Evolutionary conservation across 352 stramenopile genomes (phyloP).

Genomic region (Phytophthora pini): DNA sequence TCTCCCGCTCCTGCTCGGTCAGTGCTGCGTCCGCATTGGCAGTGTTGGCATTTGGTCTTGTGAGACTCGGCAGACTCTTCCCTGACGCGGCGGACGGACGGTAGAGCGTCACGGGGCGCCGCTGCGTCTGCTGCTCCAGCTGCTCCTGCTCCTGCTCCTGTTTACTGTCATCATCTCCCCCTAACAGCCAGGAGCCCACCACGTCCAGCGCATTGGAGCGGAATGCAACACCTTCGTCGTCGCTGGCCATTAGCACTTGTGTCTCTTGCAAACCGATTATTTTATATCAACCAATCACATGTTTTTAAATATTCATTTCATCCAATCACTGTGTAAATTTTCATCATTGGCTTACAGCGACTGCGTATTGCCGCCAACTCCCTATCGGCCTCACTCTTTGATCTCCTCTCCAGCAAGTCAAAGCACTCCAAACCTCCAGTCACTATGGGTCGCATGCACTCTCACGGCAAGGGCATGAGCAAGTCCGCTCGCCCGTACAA

Average conservation of each 20-base stretch:
- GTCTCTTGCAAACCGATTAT: not conserved
- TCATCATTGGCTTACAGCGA: slow-evolving; percentile 1
- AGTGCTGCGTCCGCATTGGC: slow-evolving; percentile 24
- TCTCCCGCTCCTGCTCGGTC: slow-evolving; percentile 71
- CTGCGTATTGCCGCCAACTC: not conserved
- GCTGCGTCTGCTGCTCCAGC: slow-evolving; percentile 9
- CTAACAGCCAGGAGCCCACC: slow-evolving; percentile 69
- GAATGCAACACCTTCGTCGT: slow-evolving; percentile 69
- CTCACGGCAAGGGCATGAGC: slow-evolving; percentile 99
- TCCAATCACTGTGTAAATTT: slow-evolving; percentile 8
- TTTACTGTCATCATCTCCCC: slow-evolving; percentile 25
- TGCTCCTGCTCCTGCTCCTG: slow-evolving; percentile 20
- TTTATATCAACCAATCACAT: slow-evolving; percentile 23
- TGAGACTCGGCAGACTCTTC: slow-evolving; percentile 40
- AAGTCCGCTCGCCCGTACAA: slow-evolving; percentile 99
- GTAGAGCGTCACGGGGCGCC: slow-evolving; percentile 59
- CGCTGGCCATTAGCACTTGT: slow-evolving; percentile 25
- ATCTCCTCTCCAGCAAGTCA: slow-evolving; percentile 72
- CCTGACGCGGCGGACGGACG: slow-evolving; percentile 40
- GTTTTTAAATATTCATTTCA: slow-evolving; percentile 1
- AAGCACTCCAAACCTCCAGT: slow-evolving; percentile 42
- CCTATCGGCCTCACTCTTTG: slow-evolving; percentile 50
- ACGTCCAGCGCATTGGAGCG: slow-evolving; percentile 60
- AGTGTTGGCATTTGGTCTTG: slow-evolving; percentile 22
- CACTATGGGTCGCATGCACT: slow-evolving; percentile 99